Conservation (phyloP, 306 rosid species). For the Vigna nakashimae region DNA sequence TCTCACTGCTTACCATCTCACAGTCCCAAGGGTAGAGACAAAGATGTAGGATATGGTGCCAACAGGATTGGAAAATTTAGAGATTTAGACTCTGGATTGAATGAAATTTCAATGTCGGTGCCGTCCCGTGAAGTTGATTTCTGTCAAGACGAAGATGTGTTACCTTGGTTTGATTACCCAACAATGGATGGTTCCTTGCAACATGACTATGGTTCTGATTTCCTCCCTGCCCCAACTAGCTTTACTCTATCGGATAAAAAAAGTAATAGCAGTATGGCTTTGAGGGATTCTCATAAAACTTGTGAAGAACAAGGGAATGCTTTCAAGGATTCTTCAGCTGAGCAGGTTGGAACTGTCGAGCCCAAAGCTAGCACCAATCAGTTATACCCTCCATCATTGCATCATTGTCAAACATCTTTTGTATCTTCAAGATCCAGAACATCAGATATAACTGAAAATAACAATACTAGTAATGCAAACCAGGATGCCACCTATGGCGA, state of each 20-base stretch:
- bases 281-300: constrained; percentile 57
- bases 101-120: constrained; percentile 68
- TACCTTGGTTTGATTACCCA: constrained; percentile 88
- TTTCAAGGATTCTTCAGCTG: constrained; percentile 58
- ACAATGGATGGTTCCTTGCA: constrained; percentile 71
- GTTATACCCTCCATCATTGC: constrained; percentile 54
- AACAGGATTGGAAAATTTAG: constrained; percentile 67
- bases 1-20: constrained; percentile 73
- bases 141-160: constrained; percentile 70
- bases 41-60: constrained; percentile 57
- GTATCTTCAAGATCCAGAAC: constrained; percentile 60
- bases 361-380: constrained; percentile 54
- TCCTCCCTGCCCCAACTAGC: constrained; percentile 51
- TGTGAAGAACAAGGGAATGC: constrained; percentile 59
- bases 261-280: constrained; percentile 54
- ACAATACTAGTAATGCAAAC: constrained; percentile 48
- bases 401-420: constrained; percentile 63
- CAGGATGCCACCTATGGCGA: constrained; percentile 49
- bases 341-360: constrained; percentile 53
- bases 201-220: constrained; percentile 71
- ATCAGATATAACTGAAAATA: constrained; percentile 53
- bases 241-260: constrained; percentile 57
- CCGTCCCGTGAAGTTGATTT: constrained; percentile 72
- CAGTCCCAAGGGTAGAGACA: constrained; percentile 64
- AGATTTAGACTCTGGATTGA: constrained; percentile 57